Conservation (phyloP, 2,329 filamentous ascomycete genomes). For the Microsporum canis region DNA sequence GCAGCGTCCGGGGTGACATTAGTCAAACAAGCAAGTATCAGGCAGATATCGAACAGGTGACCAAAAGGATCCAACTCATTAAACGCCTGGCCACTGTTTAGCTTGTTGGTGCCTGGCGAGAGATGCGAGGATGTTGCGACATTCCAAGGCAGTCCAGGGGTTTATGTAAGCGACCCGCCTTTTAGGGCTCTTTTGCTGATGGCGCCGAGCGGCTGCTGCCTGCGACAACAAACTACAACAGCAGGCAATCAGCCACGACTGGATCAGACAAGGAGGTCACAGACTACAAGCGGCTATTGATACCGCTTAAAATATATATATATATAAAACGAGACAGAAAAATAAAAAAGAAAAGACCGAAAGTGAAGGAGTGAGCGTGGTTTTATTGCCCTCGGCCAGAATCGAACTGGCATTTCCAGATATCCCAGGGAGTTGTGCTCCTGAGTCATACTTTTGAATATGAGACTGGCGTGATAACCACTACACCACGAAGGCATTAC, state of each 20-base stretch:
- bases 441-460: not conserved
- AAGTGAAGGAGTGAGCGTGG: not conserved
- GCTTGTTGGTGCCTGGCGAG: not conserved
- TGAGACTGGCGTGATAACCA: slow-evolving; percentile 5
- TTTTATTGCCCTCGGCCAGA: not conserved
- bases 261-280: not conserved
- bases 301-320: not conserved
- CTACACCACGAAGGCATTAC: slow-evolving; percentile 2
- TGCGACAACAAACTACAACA: not conserved
- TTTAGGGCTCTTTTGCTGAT: not conserved
- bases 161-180: not conserved
- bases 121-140: not conserved
- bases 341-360: not conserved
- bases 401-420: slow-evolving; percentile 4
- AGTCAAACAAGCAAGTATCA: not conserved
- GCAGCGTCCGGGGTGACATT: not conserved
- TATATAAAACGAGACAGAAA: not conserved
- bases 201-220: not conserved
- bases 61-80: not conserved
- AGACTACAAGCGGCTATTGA: not conserved
- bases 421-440: not conserved
- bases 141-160: not conserved
- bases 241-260: not conserved
- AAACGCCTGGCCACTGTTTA: not conserved
- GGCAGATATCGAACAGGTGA: not conserved